Percentiles rank a stretch among this genome's conserved stretches.
Conservation (phyloP, 169 alveolate genomes). For the Plasmodium relictum region DNA sequence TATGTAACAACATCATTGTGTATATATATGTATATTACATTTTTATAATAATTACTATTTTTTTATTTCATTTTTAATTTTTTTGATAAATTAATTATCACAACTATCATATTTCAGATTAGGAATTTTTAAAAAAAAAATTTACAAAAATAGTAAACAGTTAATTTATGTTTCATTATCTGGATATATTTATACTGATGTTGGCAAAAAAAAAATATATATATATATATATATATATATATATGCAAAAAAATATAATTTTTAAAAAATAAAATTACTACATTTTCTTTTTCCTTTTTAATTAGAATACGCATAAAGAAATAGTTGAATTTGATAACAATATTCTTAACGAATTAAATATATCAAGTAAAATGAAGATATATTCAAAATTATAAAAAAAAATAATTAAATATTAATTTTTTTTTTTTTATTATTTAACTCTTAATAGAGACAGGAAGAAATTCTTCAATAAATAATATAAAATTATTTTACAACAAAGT, state of each 20-base stretch:
- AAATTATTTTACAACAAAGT: conserved; percentile 23
- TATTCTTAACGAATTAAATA: conserved; percentile 29
- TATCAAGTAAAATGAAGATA: conserved; percentile 43
- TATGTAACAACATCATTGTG: no score
- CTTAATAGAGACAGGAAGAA: conserved; percentile 27
- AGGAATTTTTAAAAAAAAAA: conserved; percentile 50
- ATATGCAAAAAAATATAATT: neutral
- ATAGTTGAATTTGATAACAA: conserved; percentile 32
- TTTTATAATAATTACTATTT: no score
- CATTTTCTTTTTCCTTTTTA: conserved; percentile 7
- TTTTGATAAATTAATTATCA: no score
- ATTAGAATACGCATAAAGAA: conserved; percentile 17
- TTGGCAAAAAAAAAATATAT: conserved; percentile 22
- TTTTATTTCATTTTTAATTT: no score
- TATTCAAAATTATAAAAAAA: no score
- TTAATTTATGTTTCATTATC: conserved; percentile 54
- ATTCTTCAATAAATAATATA: conserved; percentile 30
- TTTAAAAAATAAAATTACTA: neutral
- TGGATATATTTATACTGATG: conserved; percentile 58
- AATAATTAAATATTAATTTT: no score
- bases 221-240: conserved; percentile 11
- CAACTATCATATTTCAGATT: conserved; percentile 27
- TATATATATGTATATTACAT: no score
- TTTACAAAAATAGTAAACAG: conserved; percentile 13
- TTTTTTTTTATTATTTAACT: neutral